Evolutionary conservation across 495 filamentous ascomycete species (phyloP).

Genomic region (Aspergillus homomorphus): DNA sequence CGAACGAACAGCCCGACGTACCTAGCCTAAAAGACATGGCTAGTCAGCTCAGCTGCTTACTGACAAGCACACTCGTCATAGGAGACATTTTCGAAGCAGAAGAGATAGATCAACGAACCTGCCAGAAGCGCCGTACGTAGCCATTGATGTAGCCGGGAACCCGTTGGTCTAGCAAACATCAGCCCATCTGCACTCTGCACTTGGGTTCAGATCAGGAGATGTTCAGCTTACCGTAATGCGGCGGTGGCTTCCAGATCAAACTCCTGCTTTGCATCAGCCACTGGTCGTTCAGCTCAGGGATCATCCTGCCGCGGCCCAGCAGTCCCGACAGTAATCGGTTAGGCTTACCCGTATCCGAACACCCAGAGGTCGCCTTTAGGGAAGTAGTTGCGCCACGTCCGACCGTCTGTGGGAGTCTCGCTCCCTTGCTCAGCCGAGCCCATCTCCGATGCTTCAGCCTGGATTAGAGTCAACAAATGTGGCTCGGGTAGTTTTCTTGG

Average conservation of each 20-base stretch:
- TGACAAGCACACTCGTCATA: not conserved
- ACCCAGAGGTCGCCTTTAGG: slow-evolving; percentile 72
- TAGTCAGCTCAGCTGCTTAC: not conserved
- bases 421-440: slow-evolving; percentile 23
- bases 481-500: not conserved
- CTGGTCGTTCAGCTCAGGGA: not conserved
- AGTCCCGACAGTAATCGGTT: not conserved
- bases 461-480: not conserved
- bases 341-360: slow-evolving; percentile 82
- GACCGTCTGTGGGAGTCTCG: slow-evolving; percentile 31
- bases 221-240: slow-evolving; percentile 74
- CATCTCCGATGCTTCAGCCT: slow-evolving; percentile 17
- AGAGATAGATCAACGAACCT: slow-evolving; percentile 55
- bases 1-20: slow-evolving; percentile 13
- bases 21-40: slow-evolving; percentile 29
- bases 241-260: slow-evolving; percentile 97
- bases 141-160: slow-evolving; percentile 89
- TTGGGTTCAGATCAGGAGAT: not conserved
- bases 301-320: not conserved
- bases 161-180: slow-evolving; percentile 61
- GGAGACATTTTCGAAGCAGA: slow-evolving; percentile 2
- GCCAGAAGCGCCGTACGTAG: slow-evolving; percentile 97
- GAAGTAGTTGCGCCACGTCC: slow-evolving; percentile 44
- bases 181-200: not conserved
- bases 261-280: slow-evolving; percentile 54